Conservation (phyloP, 441 rosid species). For the Adansonia grandidieri region DNA sequence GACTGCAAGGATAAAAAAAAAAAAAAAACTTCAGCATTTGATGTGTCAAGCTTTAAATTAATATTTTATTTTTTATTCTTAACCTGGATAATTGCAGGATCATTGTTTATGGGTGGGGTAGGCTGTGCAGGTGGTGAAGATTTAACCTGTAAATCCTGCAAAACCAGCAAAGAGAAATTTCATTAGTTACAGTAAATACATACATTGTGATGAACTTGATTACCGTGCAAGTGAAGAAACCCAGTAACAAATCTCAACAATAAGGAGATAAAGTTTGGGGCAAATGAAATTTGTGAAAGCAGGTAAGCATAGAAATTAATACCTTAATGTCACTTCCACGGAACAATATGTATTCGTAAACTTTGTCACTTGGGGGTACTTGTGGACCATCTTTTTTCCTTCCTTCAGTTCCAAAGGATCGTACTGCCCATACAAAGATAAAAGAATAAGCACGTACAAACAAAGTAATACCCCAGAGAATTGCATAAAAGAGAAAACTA, state of each 20-base stretch:
- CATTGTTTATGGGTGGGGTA: slow-evolving; percentile 67
- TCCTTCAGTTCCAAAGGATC: slow-evolving; percentile 98
- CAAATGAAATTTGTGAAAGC: neutral
- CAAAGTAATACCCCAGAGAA: neutral
- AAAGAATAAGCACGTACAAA: slow-evolving; percentile 12
- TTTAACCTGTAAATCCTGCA: slow-evolving; percentile 94
- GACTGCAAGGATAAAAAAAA: slow-evolving; percentile 56
- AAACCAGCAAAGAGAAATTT: slow-evolving; percentile 15
- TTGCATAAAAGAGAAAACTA: neutral
- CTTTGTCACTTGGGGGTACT: slow-evolving; percentile 71
- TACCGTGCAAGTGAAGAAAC: neutral
- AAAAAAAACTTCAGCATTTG: slow-evolving; percentile 19
- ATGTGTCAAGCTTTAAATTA: slow-evolving; percentile 19
- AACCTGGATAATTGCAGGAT: slow-evolving; percentile 96
- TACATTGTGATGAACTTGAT: neutral
- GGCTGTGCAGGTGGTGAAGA: slow-evolving; percentile 86
- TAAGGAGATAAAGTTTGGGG: neutral
- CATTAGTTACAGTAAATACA: slow-evolving; percentile 1
- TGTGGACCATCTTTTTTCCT: slow-evolving; percentile 90
- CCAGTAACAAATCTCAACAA: neutral
- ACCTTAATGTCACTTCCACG: slow-evolving; percentile 98
- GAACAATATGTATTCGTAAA: slow-evolving; percentile 86
- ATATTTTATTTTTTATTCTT: slow-evolving; percentile 10
- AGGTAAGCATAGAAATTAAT: neutral
- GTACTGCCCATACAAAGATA: slow-evolving; percentile 48